Base-by-base conservation (phyloP, 257 asterid genomes). In the Jasminum sambac region DNA sequence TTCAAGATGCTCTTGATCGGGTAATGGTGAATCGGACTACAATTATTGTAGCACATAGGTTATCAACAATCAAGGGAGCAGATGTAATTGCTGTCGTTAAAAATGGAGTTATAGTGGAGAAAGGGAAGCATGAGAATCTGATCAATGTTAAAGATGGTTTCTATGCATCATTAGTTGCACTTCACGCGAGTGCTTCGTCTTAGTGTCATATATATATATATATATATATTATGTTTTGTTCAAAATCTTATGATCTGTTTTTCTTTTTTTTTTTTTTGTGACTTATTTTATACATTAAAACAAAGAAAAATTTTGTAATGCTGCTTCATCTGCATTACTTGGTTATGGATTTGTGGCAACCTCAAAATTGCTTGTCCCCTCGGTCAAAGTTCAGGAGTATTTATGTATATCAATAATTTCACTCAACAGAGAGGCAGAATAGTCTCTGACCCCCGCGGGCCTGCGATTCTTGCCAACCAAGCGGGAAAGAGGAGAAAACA, bases 51-150 rank as follows among this genome's bases (percentile, higher is more conserved):
- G 97, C 98, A 0, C 98, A 92, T 63, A 76, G 98, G 81, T 66
- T 92, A 36, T 90, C 97, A 0, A 92, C 97, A 0, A 82, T 92
- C 41, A 92, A 87, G 73, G 86, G 83, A 44, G 98, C 97, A 16
- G 90, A 90, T 76, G 40, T 83, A 4, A 92, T 92, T 2, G 95
- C 97, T 4, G 98, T 92, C n/a, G 92, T 92, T 0, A 87, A 88
- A 72, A 87, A 88, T 70, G 96, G 96, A 39, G 83, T 71, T 41
- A 87, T 92, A 5, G 96, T 85, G 2, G 98, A 92, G 81, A 84
- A 90, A 60, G 97, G 98, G 70, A 88, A 83, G 30, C 98, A 92
- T 19, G 87, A 90, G 6, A 66, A 78, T 6, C 84, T 92, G 0
- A 79, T 90, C 73, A 87, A 84, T 66, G 82, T 90, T 42, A 80